Base-by-base conservation (phyloP, 2,329 filamentous ascomycete species). In the Byssoonygena ceratinophila region DNA sequence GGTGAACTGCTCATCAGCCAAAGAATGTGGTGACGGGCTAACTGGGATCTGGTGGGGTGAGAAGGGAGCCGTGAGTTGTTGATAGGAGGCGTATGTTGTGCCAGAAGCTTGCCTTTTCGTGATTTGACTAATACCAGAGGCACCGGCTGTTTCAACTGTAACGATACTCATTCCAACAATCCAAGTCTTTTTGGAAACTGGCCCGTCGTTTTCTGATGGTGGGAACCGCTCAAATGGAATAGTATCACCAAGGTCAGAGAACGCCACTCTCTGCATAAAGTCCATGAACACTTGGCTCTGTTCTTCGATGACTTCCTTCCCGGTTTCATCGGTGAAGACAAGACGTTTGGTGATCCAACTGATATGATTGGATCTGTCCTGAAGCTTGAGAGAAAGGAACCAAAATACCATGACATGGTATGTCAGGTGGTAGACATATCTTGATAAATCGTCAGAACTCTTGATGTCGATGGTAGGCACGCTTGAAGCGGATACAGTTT, bases 351-450 rank as follows among this genome's bases (percentile, higher is more conserved):
- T 84, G 58, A 98, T 95, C 87, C 88, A 95, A 25, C 82, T 82
- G 48, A 96, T 89, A 59, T 94, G 84, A 56, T 81, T 87, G 31
- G 84, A 80, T 47, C 92, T 83, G 64, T 96, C 89, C 34, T 84
- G 80, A 48, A 95, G 77, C 63, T 88, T 91, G 60, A 98, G 68
- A 0, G 89, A 86, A 59, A 98, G 76, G 65, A 97, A 98, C 92
- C 92, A 98, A 65, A 94, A 96, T 1, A 89, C 85, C 59, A 98
- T 90, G 60, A 95, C 88, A 65, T 97, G 90, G 65, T 95, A 95
- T 7, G 91, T 91, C 49, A 97, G 74, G 1, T 89, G 86, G 66
- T 94, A 92, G 23, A 98, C 87, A 65, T 98, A 98, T 67, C 92
- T 86, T 3, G 90, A 89, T 46, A 95, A 75, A 58, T 92, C 87